phyloP scores from a whole-genome alignment of 768 basidiomycete genomes.

The Lepiota brunneoincarnata region DNA sequence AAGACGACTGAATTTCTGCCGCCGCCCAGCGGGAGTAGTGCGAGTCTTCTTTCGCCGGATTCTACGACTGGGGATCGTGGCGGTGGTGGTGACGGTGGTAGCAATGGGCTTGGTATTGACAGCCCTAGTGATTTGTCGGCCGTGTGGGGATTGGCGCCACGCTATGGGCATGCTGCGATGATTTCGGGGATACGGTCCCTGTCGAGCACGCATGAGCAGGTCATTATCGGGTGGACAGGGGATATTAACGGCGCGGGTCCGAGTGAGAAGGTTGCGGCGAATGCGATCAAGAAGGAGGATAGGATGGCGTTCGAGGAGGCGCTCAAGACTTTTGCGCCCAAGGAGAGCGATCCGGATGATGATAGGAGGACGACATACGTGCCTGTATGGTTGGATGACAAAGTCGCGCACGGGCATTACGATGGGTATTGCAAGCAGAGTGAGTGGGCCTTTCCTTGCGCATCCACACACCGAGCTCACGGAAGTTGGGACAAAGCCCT shows the following conservation, averaged over 20 bases:
- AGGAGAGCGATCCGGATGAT: slow-evolving; percentile 54
- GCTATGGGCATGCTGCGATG: slow-evolving; percentile 94
- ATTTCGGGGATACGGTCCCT: slow-evolving; percentile 89
- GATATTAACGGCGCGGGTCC: slow-evolving; percentile 63
- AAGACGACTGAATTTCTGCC: slow-evolving; percentile 45
- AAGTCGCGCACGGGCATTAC: slow-evolving; percentile 90
- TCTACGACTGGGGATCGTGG: too few species aligned
- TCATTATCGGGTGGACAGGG: slow-evolving; percentile 93
- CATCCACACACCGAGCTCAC: slow-evolving; percentile 1
- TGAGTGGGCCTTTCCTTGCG: slow-evolving; percentile 41
- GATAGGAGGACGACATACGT: slow-evolving; percentile 69
- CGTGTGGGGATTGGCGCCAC: slow-evolving; percentile 71
- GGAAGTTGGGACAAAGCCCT: slow-evolving; percentile 50
- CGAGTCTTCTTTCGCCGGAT: slow-evolving; percentile 3
- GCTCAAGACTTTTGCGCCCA: slow-evolving; percentile 56
- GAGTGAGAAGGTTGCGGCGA: slow-evolving; percentile 14
- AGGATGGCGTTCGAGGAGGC: slow-evolving; percentile 64
- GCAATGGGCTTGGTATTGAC: too few species aligned
- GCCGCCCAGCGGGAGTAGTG: slow-evolving; percentile 11
- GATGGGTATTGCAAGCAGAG: slow-evolving; percentile 98
- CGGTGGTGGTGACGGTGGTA: too few species aligned
- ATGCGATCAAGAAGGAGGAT: slow-evolving; percentile 40
- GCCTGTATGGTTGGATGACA: slow-evolving; percentile 90
- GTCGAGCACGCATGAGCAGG: slow-evolving; percentile 79
- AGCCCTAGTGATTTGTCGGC: neutral